Base-by-base conservation (phyloP, 495 filamentous ascomycete species). In the Neurospora sp. region DNA sequence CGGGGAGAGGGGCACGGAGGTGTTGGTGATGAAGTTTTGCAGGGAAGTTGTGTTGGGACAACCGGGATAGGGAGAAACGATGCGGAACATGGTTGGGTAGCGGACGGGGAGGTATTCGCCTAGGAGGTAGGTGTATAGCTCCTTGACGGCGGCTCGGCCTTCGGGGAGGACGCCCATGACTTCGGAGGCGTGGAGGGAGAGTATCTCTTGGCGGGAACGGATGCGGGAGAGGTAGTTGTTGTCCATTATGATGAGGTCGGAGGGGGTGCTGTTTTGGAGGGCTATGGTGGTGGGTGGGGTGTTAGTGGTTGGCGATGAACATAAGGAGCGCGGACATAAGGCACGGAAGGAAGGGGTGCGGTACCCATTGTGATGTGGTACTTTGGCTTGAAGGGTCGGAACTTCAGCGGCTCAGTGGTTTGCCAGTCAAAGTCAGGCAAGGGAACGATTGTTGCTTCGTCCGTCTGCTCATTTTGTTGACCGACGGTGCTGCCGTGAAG, bases 281-380 rank as follows among this genome's bases (percentile, higher is more conserved):
- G 78, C 83, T 84, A 23, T 37, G 27, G 9, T 7, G 35, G 14
- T 71, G 41, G 42, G 18, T 66, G 70, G 8, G n/a, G 42, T 39
- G n/a, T 66, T 8, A 46, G 6, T 41, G 1, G 69, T 5, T 39
- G 23, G 37, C 27, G 39, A 31, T 54, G 39, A n/a, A 72, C 35
- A 35, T 37, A 37, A 39, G n/a, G 62, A n/a, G n/a, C n/a, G n/a
- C n/a, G n/a, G n/a, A n/a, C n/a, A n/a, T n/a, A n/a, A n/a, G 4
- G 42, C 8, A 46, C 42, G 8, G 18, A 46, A 10, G n/a, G 70
- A 9, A 72, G 39, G 39, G 10, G 20, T 70, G n/a, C 23, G 80
- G 44, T 80, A 91, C 91, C 90, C 91, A 94, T 93, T 1, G 90
- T 91, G 72, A 93, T 83, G 75, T 92, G 85, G 77, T 91, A 93